Evolutionary conservation across 192 early-diverging fungal genomes (phyloP), one percentile per base, ranked within the genome.

Genomic region (Linnemannia elongata): DNA sequence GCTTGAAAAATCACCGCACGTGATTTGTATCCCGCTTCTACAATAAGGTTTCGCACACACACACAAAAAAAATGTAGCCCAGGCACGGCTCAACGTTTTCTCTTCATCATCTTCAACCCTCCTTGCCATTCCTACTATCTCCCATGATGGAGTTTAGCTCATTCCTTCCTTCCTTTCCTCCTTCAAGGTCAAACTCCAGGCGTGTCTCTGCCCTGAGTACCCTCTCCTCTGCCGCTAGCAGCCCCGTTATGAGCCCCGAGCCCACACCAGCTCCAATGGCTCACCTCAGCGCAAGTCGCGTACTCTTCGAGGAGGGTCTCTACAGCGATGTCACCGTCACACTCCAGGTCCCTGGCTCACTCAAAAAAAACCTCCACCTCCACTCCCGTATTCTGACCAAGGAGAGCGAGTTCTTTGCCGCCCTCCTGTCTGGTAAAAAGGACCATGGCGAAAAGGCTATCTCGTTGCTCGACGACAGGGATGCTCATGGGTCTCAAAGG

Each of bases 91-190:
- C n/a, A 27, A 33, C 27, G 13, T 69, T 39, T 45, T 36, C 7
- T 47, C 52, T 24, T 72, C 78, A 41, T 76, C 49, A 35, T 33
- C 47, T 22, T 17, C 74, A 42, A 42, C 20, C 47, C 38, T 74
- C 72, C 22, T n/a, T n/a, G 30, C 47, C 66, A 38, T 27, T 15
- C 2, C 33, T 42, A 17, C 18, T 42, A 1, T 45, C 54, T 54
- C 24, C 38, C 54, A 76, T 75, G 74, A 79, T 79, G 77, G 77
- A 84, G 74, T 80, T 85, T 55, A 75, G 72, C 52, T 85, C 83
- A 30, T 85, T 85, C 57, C 78, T 85, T 8, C 84, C 84, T 3
- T 81, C 84, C n/a, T 86, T 86, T 35, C 84, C 84, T 20, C 84
- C 84, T 9, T 86, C 84, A 57, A 45, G 84, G 75, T 81, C 84